These are phyloP conservation scores for Sclerotinia borealis DNA, from an alignment of 2,329 filamentous ascomycete species.

Conservation along the genomic window DNA sequence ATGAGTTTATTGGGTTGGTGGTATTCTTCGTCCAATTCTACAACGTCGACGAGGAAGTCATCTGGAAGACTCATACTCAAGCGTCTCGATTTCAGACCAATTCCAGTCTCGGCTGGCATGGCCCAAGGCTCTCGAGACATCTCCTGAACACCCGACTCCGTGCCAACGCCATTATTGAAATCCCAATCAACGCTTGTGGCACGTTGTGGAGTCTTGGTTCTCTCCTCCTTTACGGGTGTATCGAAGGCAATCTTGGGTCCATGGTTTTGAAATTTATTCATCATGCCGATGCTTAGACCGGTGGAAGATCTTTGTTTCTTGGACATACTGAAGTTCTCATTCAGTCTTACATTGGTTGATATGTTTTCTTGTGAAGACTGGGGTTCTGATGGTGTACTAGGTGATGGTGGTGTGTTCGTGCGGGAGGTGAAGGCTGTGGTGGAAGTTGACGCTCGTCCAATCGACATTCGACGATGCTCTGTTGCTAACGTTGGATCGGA, in stretches of 20 bases:
- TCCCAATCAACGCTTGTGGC: constrained; percentile 28
- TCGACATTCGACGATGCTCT: constrained; percentile 18
- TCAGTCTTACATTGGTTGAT: not conserved
- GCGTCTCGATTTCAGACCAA: constrained; percentile 71
- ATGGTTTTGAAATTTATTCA: constrained; percentile 21
- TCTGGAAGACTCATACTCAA: constrained; percentile 69
- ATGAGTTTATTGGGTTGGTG: constrained; percentile 65
- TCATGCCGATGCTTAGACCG: constrained; percentile 20
- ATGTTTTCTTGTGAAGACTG: constrained; percentile 7
- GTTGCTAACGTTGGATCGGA: constrained; percentile 19
- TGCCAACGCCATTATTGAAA: not conserved
- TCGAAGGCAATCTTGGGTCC: constrained; percentile 19
- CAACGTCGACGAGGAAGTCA: constrained; percentile 66
- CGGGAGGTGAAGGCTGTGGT: constrained; percentile 21
- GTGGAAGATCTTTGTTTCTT: constrained; percentile 42
- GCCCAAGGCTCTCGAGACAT: constrained; percentile 46
- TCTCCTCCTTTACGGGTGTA: constrained; percentile 12
- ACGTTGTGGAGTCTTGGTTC: constrained; percentile 9
- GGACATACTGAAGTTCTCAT: constrained; percentile 37
- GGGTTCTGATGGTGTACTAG: constrained; percentile 36
- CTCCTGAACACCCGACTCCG: constrained; percentile 23
- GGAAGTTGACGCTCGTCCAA: constrained; percentile 20
- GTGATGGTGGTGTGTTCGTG: constrained; percentile 38
- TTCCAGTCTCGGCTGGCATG: constrained; percentile 61
- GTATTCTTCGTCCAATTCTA: constrained; percentile 63